Base-by-base conservation (phyloP, 352 stramenopile species). In the Elongisporangium anandrum region DNA sequence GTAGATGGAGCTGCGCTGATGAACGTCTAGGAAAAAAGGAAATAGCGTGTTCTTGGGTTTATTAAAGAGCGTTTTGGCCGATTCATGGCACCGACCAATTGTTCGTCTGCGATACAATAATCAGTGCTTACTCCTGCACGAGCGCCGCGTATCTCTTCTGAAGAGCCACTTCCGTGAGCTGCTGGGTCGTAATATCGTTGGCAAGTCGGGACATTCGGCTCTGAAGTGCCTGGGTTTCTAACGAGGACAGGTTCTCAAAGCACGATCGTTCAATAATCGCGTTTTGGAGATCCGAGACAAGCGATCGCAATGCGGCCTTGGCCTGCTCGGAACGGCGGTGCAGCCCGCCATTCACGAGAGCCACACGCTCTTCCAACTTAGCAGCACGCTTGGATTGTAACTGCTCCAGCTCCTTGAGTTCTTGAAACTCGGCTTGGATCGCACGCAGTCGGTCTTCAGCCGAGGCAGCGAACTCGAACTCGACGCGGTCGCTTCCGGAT, bases 131-230 rank as follows among this genome's bases (percentile, higher is more conserved):
- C 45, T 81, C 66, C 29, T 82, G 50, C 17, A 68, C 41, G 39
- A 92, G 60, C 48, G 69, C 63, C 13, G 82, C 81, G 52, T 86
- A 95, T 51, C 79, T 67, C 60, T 95, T 92, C 60, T 95, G 85
- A 26, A 95, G 70, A 61, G 83, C 76, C 22, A 90, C 78, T 73
- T 95, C 81, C n/a, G 68, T 59, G 26, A 88, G 61, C 49, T 93
- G 81, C 64, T 93, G 84, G 7, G 72, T 61, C 63, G 93, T 91
- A 1, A 95, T 75, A 19, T 95, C 79, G 47, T 72, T 79, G n/a
- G 83, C 83, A 24, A 91, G 65, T 19, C 73, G 78, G 23, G 64
- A 45, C 65, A 95, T 79, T n/a, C 85, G 83, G 7, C 58, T 70
- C 51, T 88, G 75, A 23, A 95, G 66, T 6, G 81, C 85, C 21